phyloP scores from a whole-genome alignment of 2,329 filamentous ascomycete genomes.

The Penicillium griseofulvum region DNA sequence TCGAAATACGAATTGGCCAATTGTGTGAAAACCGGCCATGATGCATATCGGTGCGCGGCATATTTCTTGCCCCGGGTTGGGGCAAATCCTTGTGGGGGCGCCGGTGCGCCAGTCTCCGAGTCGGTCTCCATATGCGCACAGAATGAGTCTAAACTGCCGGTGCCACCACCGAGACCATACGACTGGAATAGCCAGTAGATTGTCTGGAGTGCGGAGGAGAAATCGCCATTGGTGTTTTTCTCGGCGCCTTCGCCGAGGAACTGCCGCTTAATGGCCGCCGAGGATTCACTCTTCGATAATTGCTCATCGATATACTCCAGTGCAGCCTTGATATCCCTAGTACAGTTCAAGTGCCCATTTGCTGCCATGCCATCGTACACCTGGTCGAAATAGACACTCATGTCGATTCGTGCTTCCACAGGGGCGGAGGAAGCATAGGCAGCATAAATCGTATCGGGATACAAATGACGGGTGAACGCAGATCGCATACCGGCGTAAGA shows the following conservation, averaged over 20 bases:
- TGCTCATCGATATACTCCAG: conserved; percentile 50
- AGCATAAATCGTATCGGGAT: conserved; percentile 43
- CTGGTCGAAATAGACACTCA: conserved; percentile 53
- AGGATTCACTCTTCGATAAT: conserved; percentile 35
- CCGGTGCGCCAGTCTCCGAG: conserved; percentile 33
- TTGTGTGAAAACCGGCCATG: conserved; percentile 38
- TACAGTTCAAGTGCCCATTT: conserved; percentile 53
- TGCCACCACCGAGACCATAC: conserved; percentile 42
- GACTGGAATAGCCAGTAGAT: conserved; percentile 47
- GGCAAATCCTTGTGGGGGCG: conserved; percentile 44
- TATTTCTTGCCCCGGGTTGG: conserved; percentile 41
- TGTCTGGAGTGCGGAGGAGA: conserved; percentile 44
- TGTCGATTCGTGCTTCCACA: conserved; percentile 49
- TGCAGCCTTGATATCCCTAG: conserved; percentile 50
- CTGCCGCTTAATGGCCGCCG: conserved; percentile 43
- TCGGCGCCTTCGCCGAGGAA: conserved; percentile 51
- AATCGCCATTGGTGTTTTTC: conserved; percentile 48
- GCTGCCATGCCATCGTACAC: conserved; percentile 49
- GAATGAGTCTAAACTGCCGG: conserved; percentile 38
- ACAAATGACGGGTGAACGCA: conserved; percentile 45
- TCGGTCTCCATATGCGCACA: conserved; percentile 51
- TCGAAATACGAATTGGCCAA: conserved; percentile 41
- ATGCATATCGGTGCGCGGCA: conserved; percentile 43
- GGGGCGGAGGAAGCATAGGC: conserved; percentile 45
- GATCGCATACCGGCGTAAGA: conserved; percentile 48